phyloP scores from a whole-genome alignment of 805 yeast species.

The Starmerella davenportii region DNA sequence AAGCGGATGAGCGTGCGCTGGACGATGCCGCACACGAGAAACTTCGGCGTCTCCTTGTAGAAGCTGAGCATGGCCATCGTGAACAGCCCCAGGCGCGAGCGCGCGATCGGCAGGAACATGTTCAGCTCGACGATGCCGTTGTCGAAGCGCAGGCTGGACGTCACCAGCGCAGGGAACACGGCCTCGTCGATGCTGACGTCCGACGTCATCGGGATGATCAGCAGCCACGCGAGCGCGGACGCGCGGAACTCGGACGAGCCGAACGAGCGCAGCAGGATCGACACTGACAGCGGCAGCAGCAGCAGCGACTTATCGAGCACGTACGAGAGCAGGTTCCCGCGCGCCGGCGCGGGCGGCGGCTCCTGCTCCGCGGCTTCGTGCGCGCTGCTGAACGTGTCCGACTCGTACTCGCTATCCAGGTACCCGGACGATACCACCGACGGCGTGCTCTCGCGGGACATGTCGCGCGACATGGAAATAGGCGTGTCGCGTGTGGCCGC shows the following conservation, averaged over 20 bases:
- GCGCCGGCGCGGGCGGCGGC: neutral
- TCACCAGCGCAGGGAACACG: slow-evolving; percentile 11
- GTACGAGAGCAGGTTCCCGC: slow-evolving; percentile 2
- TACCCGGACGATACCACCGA: neutral
- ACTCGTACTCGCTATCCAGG: neutral
- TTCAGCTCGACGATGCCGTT: slow-evolving; percentile 10
- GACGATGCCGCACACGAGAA: slow-evolving; percentile 9
- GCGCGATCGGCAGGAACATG: slow-evolving; percentile 13
- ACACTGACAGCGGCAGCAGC: slow-evolving; percentile 6
- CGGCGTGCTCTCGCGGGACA: neutral
- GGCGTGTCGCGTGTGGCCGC: no score
- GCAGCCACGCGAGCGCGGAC: slow-evolving; percentile 9
- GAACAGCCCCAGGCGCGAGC: slow-evolving; percentile 12
- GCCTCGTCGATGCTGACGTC: slow-evolving; percentile 13
- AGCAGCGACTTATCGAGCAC: slow-evolving; percentile 8
- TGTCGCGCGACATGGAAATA: neutral
- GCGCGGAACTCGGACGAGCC: slow-evolving; percentile 9
- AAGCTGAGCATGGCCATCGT: slow-evolving; percentile 6
- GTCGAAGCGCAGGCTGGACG: slow-evolving; percentile 9
- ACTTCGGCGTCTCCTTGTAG: slow-evolving; percentile 6
- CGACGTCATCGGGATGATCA: slow-evolving; percentile 10
- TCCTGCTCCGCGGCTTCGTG: neutral
- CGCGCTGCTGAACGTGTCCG: neutral
- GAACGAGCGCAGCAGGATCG: slow-evolving; percentile 7
- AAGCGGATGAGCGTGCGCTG: slow-evolving; percentile 5